Percentiles rank a stretch among this genome's conserved stretches.
Conservation (phyloP, 2,329 filamentous ascomycete genomes). For the Beauveria sp. region DNA sequence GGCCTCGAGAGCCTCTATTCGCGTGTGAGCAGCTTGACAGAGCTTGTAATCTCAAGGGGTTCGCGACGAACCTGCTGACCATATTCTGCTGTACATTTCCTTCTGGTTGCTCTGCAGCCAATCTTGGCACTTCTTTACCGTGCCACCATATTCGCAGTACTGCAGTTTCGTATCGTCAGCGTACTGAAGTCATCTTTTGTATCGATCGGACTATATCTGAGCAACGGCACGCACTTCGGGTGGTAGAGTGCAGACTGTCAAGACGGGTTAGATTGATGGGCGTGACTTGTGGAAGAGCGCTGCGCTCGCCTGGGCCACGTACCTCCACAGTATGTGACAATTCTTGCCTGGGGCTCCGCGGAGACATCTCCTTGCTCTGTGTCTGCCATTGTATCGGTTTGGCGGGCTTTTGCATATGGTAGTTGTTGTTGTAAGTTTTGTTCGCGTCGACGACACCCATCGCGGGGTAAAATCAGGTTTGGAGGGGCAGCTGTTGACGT, state of each 20-base stretch:
- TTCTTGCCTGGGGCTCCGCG: slow-evolving; percentile 42
- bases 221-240: slow-evolving; percentile 43
- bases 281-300: not conserved
- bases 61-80: slow-evolving; percentile 64
- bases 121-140: slow-evolving; percentile 92
- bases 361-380: slow-evolving; percentile 37
- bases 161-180: slow-evolving; percentile 32
- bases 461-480: slow-evolving; percentile 11
- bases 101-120: slow-evolving; percentile 77
- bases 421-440: slow-evolving; percentile 1
- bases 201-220: slow-evolving; percentile 10
- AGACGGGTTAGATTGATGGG: slow-evolving; percentile 4
- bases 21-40: not conserved
- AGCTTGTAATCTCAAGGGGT: too few relatives aligned
- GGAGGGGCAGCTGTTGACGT: slow-evolving; percentile 10
- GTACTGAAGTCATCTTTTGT: slow-evolving; percentile 13
- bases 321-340: slow-evolving; percentile 53
- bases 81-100: slow-evolving; percentile 68
- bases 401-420: not conserved
- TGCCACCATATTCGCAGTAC: slow-evolving; percentile 99
- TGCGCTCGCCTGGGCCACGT: slow-evolving; percentile 24
- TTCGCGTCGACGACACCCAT: not conserved
- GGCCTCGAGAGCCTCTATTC: slow-evolving; percentile 67
- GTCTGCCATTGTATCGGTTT: slow-evolving; percentile 44
- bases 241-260: slow-evolving; percentile 54